Percentiles rank a stretch among this genome's conserved stretches.
Conservation (phyloP, 2,329 filamentous ascomycete species). For the Pyricularia grisea region DNA sequence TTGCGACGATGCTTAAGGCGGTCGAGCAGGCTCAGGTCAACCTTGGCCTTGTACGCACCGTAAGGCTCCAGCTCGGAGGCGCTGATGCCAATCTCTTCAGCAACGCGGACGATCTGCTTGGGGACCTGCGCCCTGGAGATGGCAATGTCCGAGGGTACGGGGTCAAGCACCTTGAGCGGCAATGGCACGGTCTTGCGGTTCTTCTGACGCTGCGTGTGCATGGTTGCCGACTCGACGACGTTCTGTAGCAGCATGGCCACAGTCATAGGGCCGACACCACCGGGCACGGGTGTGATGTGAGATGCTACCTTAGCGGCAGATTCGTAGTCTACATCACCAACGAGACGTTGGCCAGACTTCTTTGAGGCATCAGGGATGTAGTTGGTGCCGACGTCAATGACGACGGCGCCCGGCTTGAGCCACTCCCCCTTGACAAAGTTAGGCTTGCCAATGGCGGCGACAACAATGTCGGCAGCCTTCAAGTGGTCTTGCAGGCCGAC, state of each 20-base stretch:
- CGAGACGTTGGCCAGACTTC: slow-evolving; percentile 85
- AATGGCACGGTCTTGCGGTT: slow-evolving; percentile 70
- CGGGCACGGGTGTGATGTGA: slow-evolving; percentile 89
- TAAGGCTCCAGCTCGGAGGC: slow-evolving; percentile 89
- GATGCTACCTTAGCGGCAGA: slow-evolving; percentile 79
- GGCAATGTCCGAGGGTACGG: slow-evolving; percentile 92
- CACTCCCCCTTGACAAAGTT: slow-evolving; percentile 89
- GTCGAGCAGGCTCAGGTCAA: slow-evolving; percentile 73
- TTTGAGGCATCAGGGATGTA: slow-evolving; percentile 81
- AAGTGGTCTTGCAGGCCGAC: slow-evolving; percentile 62
- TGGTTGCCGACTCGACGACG: slow-evolving; percentile 75
- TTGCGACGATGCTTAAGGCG: slow-evolving; percentile 79
- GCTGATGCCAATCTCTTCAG: slow-evolving; percentile 78
- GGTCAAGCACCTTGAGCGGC: slow-evolving; percentile 67
- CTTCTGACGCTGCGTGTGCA: slow-evolving; percentile 77
- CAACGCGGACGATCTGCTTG: slow-evolving; percentile 82
- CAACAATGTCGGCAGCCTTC: slow-evolving; percentile 77
- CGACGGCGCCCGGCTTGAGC: slow-evolving; percentile 89
- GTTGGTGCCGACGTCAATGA: slow-evolving; percentile 97
- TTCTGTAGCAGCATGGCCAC: slow-evolving; percentile 97
- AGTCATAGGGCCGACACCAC: slow-evolving; percentile 97
- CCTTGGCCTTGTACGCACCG: slow-evolving; percentile 91
- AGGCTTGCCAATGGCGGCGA: slow-evolving; percentile 84
- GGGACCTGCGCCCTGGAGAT: slow-evolving; percentile 83
- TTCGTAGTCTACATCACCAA: slow-evolving; percentile 91